Base-by-base conservation (phyloP, 73 alveolate genomes). In the Loxodes magnus region DNA sequence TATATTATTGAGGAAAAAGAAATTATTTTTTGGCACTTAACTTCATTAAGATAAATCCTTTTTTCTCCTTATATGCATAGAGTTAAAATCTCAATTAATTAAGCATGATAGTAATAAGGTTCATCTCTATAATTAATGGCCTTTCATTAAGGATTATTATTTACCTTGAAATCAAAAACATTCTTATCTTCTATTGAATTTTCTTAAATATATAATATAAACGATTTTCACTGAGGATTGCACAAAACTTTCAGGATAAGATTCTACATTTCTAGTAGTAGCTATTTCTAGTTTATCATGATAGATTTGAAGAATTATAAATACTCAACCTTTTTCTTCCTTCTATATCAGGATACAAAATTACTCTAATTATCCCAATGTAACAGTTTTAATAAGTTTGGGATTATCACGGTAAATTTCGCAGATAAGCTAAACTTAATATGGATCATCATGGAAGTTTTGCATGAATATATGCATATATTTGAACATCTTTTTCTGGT, bases 371-470 rank as follows among this genome's bases (percentile, higher is more conserved):
- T 50, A 28, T 4, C 17, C 25, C 7, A 34, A 43, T 35, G 71
- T 69, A 22, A 26, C 51, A 10, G 41, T 53, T 19, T 38, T 63
- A 3, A 69, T 26, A 20, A 69, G 23, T n/a, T 48, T 38, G 0
- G 36, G n/a, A 51, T 69, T 69, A 28, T 69, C 78, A 17, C 58
- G 59, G 30, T 22, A 69, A 34, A 69, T 62, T 27, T 69, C 83
- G 38, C 83, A 69, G 4, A 69, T 64, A 16, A 69, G 36, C n/a
- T 68, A 57, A 7, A 69, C 39, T 51, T 69, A 52, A 3, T 69
- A 75, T 9, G 63, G 64, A 31, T 59, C 70, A n/a, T 49, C 27
- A 17, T 61, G 59, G n/a, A 69, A 19, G 20, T 44, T 62, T 21
- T 69, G 50, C 16, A 62, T 27, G 19, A 41, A 19, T 5, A 30